Evolutionary conservation across 306 rosid genomes (phyloP).

Genomic region (Hylodesmum podocarpum): DNA sequence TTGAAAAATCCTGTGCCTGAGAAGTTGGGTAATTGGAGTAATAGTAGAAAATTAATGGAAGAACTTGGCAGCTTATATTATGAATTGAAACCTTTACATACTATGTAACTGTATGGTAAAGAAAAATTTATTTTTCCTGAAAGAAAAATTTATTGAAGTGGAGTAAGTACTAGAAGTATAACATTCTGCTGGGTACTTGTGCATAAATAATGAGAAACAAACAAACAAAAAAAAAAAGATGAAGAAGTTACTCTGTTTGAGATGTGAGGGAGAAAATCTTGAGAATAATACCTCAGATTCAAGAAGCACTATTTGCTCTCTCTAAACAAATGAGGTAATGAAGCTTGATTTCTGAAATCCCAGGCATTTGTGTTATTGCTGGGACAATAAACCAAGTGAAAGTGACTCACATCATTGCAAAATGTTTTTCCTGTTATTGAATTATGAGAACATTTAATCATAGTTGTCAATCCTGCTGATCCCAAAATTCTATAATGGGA

Average conservation of each 20-base stretch:
- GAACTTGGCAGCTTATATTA: not conserved
- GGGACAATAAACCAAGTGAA: not conserved
- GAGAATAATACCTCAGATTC: not conserved
- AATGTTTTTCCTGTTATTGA: not conserved
- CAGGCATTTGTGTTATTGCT: not conserved
- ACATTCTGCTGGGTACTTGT: not conserved
- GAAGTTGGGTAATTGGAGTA: not conserved
- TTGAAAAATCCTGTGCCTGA: not conserved
- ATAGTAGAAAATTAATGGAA: not conserved
- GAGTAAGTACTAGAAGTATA: not conserved
- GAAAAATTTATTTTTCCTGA: not conserved
- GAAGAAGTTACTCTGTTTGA: not conserved
- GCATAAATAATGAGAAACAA: not conserved
- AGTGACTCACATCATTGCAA: not conserved
- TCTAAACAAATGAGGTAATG: not conserved
- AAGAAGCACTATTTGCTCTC: not conserved
- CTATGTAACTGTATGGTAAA: not conserved
- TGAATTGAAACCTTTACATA: not conserved
- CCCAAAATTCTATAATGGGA: not conserved
- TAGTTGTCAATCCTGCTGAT: not conserved
- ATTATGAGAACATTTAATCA: not conserved
- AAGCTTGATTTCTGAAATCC: constrained; percentile 2
- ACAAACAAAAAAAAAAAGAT: not conserved
- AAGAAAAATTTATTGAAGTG: not conserved
- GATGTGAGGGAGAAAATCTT: not conserved